Base-by-base conservation (phyloP, 2,329 filamentous ascomycete genomes). In the Clonostachys sp. region DNA sequence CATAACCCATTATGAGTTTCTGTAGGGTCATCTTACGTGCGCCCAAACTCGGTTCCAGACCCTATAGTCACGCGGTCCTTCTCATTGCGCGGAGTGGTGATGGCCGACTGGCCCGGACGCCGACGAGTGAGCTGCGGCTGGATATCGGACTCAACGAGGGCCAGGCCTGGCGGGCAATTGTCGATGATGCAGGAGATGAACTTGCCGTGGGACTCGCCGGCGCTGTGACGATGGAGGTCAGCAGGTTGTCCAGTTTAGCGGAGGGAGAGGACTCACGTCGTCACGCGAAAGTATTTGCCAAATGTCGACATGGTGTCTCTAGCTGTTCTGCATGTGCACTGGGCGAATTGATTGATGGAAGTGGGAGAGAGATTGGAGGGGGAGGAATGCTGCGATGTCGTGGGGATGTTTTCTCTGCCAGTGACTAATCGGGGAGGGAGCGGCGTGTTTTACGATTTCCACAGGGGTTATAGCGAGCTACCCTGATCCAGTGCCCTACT, bases 151-250 rank as follows among this genome's bases (percentile, higher is more conserved):
- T 96, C 91, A 52, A 82, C 87, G 66, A 97, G 83, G 59, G 84
- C 74, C 77, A 97, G 86, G 59, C 89, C 89, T 13, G 94, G 91
- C 35, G 92, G 94, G 62, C 84, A 88, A 58, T 91, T 91, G 65
- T 97, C 92, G 69, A 97, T 86, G 61, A 97, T 96, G 74, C 89
- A 95, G 62, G 91, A 91, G 60, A 97, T 91, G 34, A 87, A 92
- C 61, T 85, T 86, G 74, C 92, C 95, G 73, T 96, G 92, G 48
- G 89, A 95, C 62, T 77, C 73, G 62, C 74, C 73, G 54, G 71
- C 74, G 59, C 73, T 74, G 54, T 45, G 48, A 39, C 10, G 36
- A 39, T 39, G 36, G 36, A 39, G 36, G 36, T 39, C 36, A 39
- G 36, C 36, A 39, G 36, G 10, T 39, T 39, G 36, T 39, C 36